These are phyloP conservation scores for Ustilago vetiveriae DNA, from an alignment of 1,284 basidiomycete genomes.

Conservation along the genomic window DNA sequence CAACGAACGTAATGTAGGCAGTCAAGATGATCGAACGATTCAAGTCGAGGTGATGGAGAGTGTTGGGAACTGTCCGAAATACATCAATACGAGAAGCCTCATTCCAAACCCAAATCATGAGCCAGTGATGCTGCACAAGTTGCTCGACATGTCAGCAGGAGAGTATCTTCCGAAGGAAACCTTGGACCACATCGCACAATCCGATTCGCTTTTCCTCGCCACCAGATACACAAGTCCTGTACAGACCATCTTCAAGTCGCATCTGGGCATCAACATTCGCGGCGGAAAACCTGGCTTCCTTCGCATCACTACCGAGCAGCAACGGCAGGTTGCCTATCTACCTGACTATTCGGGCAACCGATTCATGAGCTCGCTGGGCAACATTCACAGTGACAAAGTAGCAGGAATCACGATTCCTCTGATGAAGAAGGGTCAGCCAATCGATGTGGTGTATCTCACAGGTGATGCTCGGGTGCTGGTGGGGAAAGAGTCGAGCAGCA, in stretches of 20 bases:
- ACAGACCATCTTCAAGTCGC: constrained; percentile 39
- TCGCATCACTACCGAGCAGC: constrained; percentile 12
- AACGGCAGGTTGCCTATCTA: constrained; percentile 25
- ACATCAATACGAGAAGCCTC: constrained; percentile 30
- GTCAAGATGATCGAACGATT: constrained; percentile 11
- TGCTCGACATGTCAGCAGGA: constrained; percentile 3
- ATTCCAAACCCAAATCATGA: constrained; percentile 14
- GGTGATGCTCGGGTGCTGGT: constrained; percentile 27
- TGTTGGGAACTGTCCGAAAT: constrained; percentile 41
- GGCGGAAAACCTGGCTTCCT: constrained; percentile 41
- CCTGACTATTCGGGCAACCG: constrained; percentile 42
- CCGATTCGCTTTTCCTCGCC: constrained; percentile 29
- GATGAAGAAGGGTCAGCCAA: constrained; percentile 24
- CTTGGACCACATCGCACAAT: constrained; percentile 21
- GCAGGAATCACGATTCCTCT: constrained; percentile 29
- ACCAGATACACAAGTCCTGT: constrained; percentile 25
- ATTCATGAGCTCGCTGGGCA: constrained; percentile 42
- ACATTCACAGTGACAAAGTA: constrained; percentile 32
- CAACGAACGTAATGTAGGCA: constrained; percentile 23
- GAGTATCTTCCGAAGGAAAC: constrained; percentile 18
- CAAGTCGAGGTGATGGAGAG: constrained; percentile 39
- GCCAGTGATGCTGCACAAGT: constrained; percentile 14
- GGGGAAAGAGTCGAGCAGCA: constrained; percentile 9
- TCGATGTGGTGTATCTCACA: constrained; percentile 39
- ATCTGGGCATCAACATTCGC: constrained; percentile 38